phyloP scores from a whole-genome alignment of 2,329 filamentous ascomycete genomes.

The Blastomyces silverae region DNA sequence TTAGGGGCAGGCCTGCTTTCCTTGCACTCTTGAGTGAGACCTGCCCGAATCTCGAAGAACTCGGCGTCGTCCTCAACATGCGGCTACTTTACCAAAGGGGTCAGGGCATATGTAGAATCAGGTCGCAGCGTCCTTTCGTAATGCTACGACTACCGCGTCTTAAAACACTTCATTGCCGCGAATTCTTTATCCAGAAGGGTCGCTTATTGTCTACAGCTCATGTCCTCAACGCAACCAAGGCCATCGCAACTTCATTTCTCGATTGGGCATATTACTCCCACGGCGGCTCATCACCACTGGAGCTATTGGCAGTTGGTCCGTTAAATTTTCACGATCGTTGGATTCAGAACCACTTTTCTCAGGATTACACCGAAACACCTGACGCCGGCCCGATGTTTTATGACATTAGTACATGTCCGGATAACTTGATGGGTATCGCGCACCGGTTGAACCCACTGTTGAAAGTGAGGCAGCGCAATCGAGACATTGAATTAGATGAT shows the following conservation, averaged over 20 bases:
- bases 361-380: not conserved
- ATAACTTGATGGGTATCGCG: not conserved
- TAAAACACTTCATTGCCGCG: constrained; percentile 12
- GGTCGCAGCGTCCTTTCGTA: not conserved
- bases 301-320: constrained; percentile 11
- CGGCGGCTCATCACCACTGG: not conserved
- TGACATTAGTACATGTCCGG: not conserved
- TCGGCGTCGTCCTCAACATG: constrained; percentile 11
- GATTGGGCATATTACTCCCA: constrained; percentile 4
- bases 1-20: not conserved
- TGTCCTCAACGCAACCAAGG: constrained; percentile 5
- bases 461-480: not conserved
- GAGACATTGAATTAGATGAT: not conserved
- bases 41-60: constrained; percentile 12
- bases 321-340: constrained; percentile 1
- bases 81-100: not conserved
- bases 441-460: constrained; percentile 8
- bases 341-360: not conserved
- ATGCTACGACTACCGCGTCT: constrained; percentile 7
- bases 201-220: not conserved
- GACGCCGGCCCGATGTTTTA: constrained; percentile 7
- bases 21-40: not conserved
- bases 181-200: not conserved
- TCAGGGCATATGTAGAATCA: not conserved
- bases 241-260: constrained; percentile 6